Percentiles rank a stretch among this genome's conserved stretches.
phyloP scores from a whole-genome alignment of 2,329 filamentous ascomycete species.

The Drechslerella dactyloides region DNA sequence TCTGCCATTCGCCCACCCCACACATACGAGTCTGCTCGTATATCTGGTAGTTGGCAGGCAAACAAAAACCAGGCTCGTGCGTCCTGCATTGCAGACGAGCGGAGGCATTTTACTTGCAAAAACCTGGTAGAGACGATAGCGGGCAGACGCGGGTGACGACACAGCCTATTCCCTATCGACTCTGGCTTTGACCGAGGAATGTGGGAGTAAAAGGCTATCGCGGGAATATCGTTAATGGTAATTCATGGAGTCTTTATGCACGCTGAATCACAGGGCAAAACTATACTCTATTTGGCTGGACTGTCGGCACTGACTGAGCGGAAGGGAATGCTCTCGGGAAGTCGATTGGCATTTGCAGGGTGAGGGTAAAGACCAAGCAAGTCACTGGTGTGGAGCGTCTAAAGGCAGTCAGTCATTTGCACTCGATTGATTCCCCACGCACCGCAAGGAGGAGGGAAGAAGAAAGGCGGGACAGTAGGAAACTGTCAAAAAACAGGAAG shows the following conservation, averaged over 20 bases:
- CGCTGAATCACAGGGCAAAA: slow-evolving; percentile 42
- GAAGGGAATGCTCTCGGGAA: slow-evolving; percentile 14
- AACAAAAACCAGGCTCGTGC: slow-evolving; percentile 28
- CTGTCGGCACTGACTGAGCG: slow-evolving; percentile 29
- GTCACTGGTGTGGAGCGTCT: slow-evolving; percentile 1
- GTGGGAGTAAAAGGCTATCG: slow-evolving; percentile 26
- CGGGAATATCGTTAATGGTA: slow-evolving; percentile 28
- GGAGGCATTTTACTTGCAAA: slow-evolving; percentile 25
- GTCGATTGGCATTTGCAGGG: slow-evolving; percentile 49
- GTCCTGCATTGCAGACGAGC: slow-evolving; percentile 3
- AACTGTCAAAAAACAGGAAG: slow-evolving; percentile 20
- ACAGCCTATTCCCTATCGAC: slow-evolving; percentile 27
- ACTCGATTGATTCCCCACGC: slow-evolving; percentile 26
- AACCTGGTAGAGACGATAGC: slow-evolving; percentile 18
- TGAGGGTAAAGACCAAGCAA: slow-evolving; percentile 21
- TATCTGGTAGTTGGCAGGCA: slow-evolving; percentile 19
- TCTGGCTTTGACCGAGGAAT: slow-evolving; percentile 28
- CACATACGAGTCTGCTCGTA: background rate
- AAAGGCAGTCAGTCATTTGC: background rate
- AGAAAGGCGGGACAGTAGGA: slow-evolving; percentile 14
- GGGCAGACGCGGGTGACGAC: slow-evolving; percentile 35
- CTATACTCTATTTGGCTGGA: slow-evolving; percentile 49
- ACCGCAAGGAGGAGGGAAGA: slow-evolving; percentile 28
- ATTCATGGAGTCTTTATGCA: slow-evolving; percentile 26
- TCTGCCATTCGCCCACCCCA: slow-evolving; percentile 40